These are phyloP conservation scores for Fusarium proliferatum DNA, from an alignment of 2,329 filamentous ascomycete species.

Conservation along the genomic window DNA sequence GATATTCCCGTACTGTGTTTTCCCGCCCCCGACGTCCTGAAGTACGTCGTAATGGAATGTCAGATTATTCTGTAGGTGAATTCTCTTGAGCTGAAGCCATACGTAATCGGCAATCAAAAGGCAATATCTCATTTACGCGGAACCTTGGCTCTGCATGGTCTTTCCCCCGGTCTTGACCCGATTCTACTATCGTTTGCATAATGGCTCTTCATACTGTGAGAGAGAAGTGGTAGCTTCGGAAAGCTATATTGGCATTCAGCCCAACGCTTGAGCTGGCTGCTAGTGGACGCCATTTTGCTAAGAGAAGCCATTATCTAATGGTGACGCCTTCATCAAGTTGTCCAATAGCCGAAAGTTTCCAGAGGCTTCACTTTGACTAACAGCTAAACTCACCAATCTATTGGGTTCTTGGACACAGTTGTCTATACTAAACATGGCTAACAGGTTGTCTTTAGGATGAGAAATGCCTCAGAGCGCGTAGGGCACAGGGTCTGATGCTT, in stretches of 20 bases:
- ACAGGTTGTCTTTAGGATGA: rapidly evolving
- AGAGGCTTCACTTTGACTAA: neutral
- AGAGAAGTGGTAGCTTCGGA: neutral
- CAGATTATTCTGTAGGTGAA: rapidly evolving
- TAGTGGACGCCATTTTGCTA: neutral
- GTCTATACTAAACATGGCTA: rapidly evolving
- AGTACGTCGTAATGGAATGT: neutral
- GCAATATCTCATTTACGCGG: rapidly evolving
- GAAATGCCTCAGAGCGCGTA: neutral
- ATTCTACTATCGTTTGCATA: neutral
- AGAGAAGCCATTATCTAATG: neutral
- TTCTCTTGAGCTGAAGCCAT: neutral
- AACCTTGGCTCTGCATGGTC: rapidly evolving
- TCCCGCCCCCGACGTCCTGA: neutral
- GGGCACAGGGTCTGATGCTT: too few species aligned
- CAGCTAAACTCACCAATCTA: neutral
- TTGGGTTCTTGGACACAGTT: rapidly evolving
- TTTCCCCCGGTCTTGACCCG: neutral
- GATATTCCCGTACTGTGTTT: neutral
- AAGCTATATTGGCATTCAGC: too few species aligned
- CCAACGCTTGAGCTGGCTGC: neutral
- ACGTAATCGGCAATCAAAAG: neutral
- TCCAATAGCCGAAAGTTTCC: too few species aligned
- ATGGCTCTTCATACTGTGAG: neutral
- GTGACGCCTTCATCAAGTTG: neutral